Percentiles rank a stretch among this genome's conserved stretches.
These are phyloP conservation scores for Rhizopogon rudus DNA, from an alignment of 768 basidiomycete genomes.

Conservation along the genomic window DNA sequence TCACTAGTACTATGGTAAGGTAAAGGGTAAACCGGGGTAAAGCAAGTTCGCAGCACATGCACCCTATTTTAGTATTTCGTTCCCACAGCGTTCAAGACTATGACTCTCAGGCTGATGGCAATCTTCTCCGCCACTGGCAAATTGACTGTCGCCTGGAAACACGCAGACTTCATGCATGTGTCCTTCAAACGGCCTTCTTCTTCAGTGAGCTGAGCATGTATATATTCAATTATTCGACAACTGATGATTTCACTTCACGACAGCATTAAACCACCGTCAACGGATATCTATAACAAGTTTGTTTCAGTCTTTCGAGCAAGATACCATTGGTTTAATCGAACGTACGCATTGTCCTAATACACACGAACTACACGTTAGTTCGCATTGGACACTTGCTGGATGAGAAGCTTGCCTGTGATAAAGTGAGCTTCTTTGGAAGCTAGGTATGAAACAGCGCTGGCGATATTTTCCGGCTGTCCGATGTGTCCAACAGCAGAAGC, in stretches of 20 bases:
- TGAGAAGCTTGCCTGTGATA: slow-evolving; percentile 26
- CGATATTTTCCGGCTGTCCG: slow-evolving; percentile 29
- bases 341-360: slow-evolving; percentile 21
- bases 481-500: slow-evolving; percentile 6
- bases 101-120: too few relatives aligned
- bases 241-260: slow-evolving; percentile 2
- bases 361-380: neutral
- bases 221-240: too few relatives aligned
- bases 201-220: too few relatives aligned
- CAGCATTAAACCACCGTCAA: slow-evolving; percentile 13
- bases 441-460: slow-evolving; percentile 32
- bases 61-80: neutral
- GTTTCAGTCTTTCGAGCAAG: neutral
- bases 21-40: too few relatives aligned
- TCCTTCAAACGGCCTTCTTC: too few relatives aligned
- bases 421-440: slow-evolving; percentile 31
- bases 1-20: neutral
- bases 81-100: neutral
- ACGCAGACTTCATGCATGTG: too few relatives aligned
- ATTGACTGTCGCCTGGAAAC: too few relatives aligned
- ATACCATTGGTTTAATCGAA: neutral
- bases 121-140: too few relatives aligned
- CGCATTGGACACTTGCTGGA: too few relatives aligned
- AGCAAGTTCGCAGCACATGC: neutral
- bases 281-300: slow-evolving; percentile 7